Evolutionary conservation across 805 yeast species (phyloP).

Genomic region (Saccharomyces cerevisiae): DNA sequence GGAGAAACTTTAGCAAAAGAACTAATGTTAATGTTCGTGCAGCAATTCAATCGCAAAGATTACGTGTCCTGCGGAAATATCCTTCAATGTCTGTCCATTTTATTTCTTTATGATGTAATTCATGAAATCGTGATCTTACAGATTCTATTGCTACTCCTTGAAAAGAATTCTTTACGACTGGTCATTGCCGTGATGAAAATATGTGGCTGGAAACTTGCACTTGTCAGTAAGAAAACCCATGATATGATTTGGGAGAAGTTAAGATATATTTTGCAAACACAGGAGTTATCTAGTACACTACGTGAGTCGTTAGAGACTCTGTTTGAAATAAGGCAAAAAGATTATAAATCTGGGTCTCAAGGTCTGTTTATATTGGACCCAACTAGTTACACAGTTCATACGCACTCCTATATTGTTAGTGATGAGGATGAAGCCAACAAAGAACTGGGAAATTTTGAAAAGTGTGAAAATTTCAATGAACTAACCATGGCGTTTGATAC

Average conservation of each 20-base stretch:
- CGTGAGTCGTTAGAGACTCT: conserved; percentile 43
- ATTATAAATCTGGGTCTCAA: conserved; percentile 23
- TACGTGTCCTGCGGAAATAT: neutral
- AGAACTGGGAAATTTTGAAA: conserved; percentile 1
- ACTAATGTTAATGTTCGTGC: conserved; percentile 28
- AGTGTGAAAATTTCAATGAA: conserved; percentile 1
- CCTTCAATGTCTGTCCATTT: conserved; percentile 3
- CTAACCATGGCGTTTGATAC: neutral
- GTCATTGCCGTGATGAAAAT: conserved; percentile 42
- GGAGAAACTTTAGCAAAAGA: conserved; percentile 52
- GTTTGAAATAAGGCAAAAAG: conserved; percentile 41
- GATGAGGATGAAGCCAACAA: conserved; percentile 7
- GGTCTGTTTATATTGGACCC: neutral
- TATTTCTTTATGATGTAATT: conserved; percentile 55
- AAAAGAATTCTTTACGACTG: conserved; percentile 44
- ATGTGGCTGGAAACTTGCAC: conserved; percentile 45
- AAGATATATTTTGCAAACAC: conserved; percentile 52
- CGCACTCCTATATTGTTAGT: conserved; percentile 2
- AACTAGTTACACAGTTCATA: conserved; percentile 29
- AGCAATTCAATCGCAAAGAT: neutral
- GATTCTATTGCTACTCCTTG: conserved; percentile 39
- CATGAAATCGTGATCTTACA: conserved; percentile 49
- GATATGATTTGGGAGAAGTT: conserved; percentile 51
- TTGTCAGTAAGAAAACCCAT: conserved; percentile 37
- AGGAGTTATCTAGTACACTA: conserved; percentile 35